phyloP scores from a whole-genome alignment of 192 early-diverging fungal genomes.

The Linnemannia exigua region DNA sequence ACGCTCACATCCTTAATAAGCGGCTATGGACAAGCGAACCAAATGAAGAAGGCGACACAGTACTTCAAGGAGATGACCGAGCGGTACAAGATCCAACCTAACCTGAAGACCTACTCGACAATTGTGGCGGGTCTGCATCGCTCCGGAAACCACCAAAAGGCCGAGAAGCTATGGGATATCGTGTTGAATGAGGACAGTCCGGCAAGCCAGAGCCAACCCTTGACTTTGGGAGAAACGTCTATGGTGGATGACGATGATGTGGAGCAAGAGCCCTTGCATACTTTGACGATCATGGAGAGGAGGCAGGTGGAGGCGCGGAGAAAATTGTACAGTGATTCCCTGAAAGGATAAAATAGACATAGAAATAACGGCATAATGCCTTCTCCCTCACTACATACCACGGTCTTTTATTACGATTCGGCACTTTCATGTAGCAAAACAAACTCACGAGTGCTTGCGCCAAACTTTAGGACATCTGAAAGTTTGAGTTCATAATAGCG shows the following conservation, averaged over 20 bases:
- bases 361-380: not conserved
- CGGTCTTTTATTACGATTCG: conserved; percentile 10
- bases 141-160: conserved; percentile 29
- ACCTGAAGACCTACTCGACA: conserved; percentile 45
- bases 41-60: conserved; percentile 33
- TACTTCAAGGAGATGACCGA: conserved; percentile 47
- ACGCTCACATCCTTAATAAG: conserved; percentile 41
- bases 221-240: not conserved
- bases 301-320: conserved; percentile 29
- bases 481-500: conserved; percentile 88
- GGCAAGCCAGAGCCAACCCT: not conserved
- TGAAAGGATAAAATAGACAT: conserved; percentile 17
- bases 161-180: conserved; percentile 39
- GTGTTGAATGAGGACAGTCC: conserved; percentile 27
- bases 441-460: conserved; percentile 91
- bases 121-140: conserved; percentile 37
- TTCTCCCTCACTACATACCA: not conserved
- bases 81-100: conserved; percentile 31
- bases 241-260: not conserved
- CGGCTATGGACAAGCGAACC: conserved; percentile 28
- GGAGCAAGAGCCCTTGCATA: not conserved
- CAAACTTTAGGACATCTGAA: conserved; percentile 93
- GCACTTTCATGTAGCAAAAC: conserved; percentile 85
- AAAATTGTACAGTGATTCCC: conserved; percentile 24
- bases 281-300: conserved; percentile 24